Conservation (phyloP, 2,329 filamentous ascomycete genomes). For the Penicillium sp. region DNA sequence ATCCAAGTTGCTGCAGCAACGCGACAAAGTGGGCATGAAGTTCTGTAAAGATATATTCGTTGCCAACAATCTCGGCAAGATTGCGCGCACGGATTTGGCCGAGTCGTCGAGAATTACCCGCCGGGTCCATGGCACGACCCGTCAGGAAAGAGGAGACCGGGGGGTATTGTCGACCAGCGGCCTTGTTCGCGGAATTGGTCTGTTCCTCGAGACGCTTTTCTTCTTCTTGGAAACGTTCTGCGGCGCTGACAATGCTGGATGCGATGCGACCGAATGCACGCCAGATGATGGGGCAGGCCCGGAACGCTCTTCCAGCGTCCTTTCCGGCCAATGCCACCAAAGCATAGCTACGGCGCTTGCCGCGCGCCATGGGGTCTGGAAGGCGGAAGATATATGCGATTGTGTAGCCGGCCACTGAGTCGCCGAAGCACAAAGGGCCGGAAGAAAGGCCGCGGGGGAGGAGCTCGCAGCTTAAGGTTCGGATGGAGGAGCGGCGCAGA, state of each 20-base stretch:
- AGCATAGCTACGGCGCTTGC: conserved; percentile 61
- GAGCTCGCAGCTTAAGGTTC: conserved; percentile 61
- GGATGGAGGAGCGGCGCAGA: conserved; percentile 61
- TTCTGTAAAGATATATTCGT: conserved; percentile 62
- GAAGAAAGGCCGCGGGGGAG: conserved; percentile 61
- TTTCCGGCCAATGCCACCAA: conserved; percentile 61
- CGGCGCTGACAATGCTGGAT: conserved; percentile 53
- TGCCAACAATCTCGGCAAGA: conserved; percentile 62
- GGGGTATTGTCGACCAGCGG: conserved; percentile 51
- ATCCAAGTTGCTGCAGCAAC: conserved; percentile 52
- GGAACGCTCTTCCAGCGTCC: conserved; percentile 53
- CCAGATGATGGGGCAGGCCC: conserved; percentile 55
- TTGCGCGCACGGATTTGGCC: conserved; percentile 60
- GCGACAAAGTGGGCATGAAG: conserved; percentile 59
- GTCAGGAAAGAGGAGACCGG: conserved; percentile 63
- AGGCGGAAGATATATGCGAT: conserved; percentile 65
- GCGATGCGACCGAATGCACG: conserved; percentile 60
- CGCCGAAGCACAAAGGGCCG: conserved; percentile 63
- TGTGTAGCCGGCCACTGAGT: conserved; percentile 60
- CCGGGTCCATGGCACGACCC: conserved; percentile 59
- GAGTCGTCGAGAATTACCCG: conserved; percentile 57
- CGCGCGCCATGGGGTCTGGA: conserved; percentile 61
- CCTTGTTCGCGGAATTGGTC: conserved; percentile 29
- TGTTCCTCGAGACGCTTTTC: conserved; percentile 49
- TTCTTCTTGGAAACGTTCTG: conserved; percentile 50